phyloP scores from a whole-genome alignment of 2,329 filamentous ascomycete genomes.

The Colletotrichum acutatum region DNA sequence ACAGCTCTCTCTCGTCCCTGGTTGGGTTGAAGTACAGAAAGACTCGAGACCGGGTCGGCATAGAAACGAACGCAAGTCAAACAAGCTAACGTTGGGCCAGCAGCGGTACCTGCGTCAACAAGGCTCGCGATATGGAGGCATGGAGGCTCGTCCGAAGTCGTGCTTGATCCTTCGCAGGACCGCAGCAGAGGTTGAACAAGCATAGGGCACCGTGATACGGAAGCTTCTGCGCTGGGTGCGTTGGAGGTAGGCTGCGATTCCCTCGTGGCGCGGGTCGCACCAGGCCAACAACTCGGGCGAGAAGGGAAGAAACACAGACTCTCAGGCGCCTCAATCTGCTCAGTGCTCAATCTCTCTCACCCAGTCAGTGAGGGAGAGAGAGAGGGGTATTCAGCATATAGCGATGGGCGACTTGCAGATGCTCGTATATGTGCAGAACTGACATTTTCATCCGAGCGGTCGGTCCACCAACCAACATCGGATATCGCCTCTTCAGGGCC shows the following conservation, averaged over 20 bases:
- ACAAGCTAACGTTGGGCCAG: neutral
- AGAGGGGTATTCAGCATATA: neutral
- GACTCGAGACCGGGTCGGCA: neutral
- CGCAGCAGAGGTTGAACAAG: neutral
- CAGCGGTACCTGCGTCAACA: neutral
- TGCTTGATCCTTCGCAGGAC: neutral
- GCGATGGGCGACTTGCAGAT: neutral
- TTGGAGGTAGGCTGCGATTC: neutral
- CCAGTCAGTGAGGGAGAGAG: neutral
- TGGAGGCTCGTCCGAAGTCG: constrained; percentile 8
- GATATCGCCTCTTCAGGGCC: neutral
- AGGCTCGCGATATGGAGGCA: no score
- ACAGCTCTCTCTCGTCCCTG: neutral
- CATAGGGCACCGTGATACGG: neutral
- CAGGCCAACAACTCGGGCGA: neutral
- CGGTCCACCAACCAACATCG: constrained; percentile 1
- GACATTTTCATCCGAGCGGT: constrained; percentile 21
- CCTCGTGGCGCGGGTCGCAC: constrained; percentile 17
- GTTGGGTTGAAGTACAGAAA: neutral
- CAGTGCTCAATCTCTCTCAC: neutral
- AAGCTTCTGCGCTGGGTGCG: neutral
- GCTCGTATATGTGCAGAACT: constrained; percentile 23
- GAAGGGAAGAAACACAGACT: constrained; percentile 3
- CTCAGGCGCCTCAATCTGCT: neutral
- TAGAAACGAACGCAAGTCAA: constrained; percentile 1